Percentiles rank a stretch among this genome's conserved stretches.
These are phyloP conservation scores for Meyerozyma elateridarum DNA, from an alignment of 1,139 yeast genomes.

Conservation along the genomic window DNA sequence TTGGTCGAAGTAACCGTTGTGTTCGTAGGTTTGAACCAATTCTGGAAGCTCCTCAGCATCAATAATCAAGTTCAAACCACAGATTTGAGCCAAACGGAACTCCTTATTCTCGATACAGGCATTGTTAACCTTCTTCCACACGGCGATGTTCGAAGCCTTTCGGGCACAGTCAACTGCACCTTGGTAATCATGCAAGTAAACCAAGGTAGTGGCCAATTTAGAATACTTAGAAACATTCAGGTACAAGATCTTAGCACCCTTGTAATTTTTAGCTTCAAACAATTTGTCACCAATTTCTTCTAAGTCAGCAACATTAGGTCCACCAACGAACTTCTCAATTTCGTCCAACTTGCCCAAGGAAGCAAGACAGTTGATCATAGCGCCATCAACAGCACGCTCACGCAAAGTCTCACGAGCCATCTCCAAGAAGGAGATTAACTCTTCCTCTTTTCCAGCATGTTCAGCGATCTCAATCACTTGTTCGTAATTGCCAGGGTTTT, in stretches of 20 bases:
- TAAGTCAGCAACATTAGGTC: conserved; percentile 89
- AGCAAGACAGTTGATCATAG: conserved; percentile 83
- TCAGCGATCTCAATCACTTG: conserved; percentile 94
- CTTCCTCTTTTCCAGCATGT: conserved; percentile 95
- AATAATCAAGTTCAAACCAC: conserved; percentile 94
- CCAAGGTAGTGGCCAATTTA: conserved; percentile 91
- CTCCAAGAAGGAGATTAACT: conserved; percentile 75
- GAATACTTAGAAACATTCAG: conserved; percentile 89
- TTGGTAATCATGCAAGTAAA: conserved; percentile 86
- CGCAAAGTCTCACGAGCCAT: conserved; percentile 95
- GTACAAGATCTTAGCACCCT: conserved; percentile 88
- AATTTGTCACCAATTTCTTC: conserved; percentile 90
- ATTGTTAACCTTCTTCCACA: conserved; percentile 96
- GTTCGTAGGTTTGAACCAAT: conserved; percentile 81
- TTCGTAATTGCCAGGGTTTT: conserved; percentile 85
- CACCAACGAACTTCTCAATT: conserved; percentile 77
- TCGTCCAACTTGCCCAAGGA: conserved; percentile 70
- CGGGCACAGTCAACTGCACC: conserved; percentile 98
- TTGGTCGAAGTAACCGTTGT: conserved; percentile 88
- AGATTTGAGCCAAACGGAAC: conserved; percentile 94
- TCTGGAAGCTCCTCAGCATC: conserved; percentile 97
- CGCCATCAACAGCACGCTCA: conserved; percentile 91
- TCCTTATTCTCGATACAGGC: conserved; percentile 96
- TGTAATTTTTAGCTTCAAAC: conserved; percentile 76
- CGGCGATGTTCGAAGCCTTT: conserved; percentile 89